phyloP scores from a whole-genome alignment of 1,139 yeast genomes.

The Protomyces pachydermus region DNA sequence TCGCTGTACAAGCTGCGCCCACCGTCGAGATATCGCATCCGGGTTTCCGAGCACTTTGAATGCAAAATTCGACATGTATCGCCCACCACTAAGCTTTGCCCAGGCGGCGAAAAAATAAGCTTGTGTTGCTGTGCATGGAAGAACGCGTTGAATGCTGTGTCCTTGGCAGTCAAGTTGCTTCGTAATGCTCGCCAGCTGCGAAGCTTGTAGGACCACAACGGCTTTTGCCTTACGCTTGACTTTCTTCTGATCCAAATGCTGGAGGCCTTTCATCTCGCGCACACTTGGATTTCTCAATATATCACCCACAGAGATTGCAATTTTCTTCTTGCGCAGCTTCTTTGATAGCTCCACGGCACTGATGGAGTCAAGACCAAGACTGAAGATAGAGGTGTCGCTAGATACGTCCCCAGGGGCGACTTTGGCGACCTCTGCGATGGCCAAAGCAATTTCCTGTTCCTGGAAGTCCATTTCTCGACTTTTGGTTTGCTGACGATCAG shows the following conservation, averaged over 20 bases:
- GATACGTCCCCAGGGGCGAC: constrained; percentile 10
- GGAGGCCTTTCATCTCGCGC: constrained; percentile 20
- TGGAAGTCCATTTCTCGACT: not conserved
- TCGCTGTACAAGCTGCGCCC: constrained; percentile 26
- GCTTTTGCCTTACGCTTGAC: not conserved
- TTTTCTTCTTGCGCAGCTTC: constrained; percentile 24
- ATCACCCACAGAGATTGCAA: constrained; percentile 31
- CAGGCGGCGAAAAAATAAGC: constrained; percentile 33
- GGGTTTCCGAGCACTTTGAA: constrained; percentile 5
- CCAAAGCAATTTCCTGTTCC: constrained; percentile 22
- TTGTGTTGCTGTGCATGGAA: constrained; percentile 33
- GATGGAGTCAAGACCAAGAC: constrained; percentile 34
- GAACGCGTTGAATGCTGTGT: constrained; percentile 20
- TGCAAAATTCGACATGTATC: constrained; percentile 31
- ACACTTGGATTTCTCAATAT: constrained; percentile 30
- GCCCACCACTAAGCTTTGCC: constrained; percentile 22
- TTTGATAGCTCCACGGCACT: constrained; percentile 32
- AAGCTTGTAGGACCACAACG: not conserved
- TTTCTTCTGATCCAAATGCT: not conserved
- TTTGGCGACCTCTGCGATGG: constrained; percentile 26
- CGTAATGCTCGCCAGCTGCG: not conserved
- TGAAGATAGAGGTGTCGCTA: constrained; percentile 29
- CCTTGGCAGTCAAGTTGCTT: not conserved
- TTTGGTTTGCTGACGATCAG: not conserved
- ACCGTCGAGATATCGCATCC: constrained; percentile 28